Base-by-base conservation (phyloP, 1,284 basidiomycete genomes). In the Lignosus rhinocerotis region DNA sequence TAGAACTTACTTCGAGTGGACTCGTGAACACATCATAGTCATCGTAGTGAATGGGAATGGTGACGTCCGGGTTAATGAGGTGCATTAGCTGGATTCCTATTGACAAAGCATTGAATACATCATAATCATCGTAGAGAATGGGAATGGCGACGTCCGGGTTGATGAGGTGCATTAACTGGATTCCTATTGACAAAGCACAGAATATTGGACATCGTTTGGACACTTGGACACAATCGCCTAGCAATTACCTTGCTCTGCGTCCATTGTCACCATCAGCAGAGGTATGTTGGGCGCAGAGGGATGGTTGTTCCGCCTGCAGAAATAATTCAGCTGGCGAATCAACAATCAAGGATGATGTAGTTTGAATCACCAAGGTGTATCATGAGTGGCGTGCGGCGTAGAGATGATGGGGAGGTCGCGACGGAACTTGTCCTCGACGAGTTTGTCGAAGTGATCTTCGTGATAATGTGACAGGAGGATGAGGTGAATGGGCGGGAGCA, bases 191-290 rank as follows among this genome's bases (percentile, higher is more conserved):
- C 25, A 25, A 46, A 16, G 38, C 19, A 14, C 14, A 19, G 8
- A 10, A 14, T 8, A 7, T 34, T 31, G 33, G 11, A 36, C 34
- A 46, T 12, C 7, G 16, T 10, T 21, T 9, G 19, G 10, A 11
- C 21, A n/a, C 25, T 10, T 10, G n/a, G 19, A 12, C 6, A 25
- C 19, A 6, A 6, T 14, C 34, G 17, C 34, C 14, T 11, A 14
- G 10, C 6, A 30, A 42, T 19, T 1, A 60, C 70, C 70, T 57
- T 70, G 66, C 25, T 56, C 53, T 0, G 68, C 70, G 47, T 72
- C 69, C 70, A 71, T 72, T 3, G 69, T 72, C 2, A 71, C 69
- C 69, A 71, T 70, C 16, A 71, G 59, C n/a, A 66, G 59, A 3
- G 68, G 64, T 30, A 67, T 41, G n/a, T 46, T 50, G 14, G 53